Conservation (phyloP, 164 flowering plant genomes). For the Tetrastigma voinierianum region DNA sequence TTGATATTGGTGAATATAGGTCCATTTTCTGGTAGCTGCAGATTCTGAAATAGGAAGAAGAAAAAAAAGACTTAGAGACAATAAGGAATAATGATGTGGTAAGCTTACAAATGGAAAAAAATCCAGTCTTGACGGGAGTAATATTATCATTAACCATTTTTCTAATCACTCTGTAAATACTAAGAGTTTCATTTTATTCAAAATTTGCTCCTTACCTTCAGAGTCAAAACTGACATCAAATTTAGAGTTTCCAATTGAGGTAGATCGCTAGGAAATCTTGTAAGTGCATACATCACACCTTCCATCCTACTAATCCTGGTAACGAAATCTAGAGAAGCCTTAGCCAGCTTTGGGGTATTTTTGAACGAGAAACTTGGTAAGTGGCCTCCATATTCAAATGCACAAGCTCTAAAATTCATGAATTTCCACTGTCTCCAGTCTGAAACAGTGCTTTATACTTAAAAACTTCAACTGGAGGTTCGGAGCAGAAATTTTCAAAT, state of each 20-base stretch:
- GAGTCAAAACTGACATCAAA: background rate
- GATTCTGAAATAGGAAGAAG: background rate
- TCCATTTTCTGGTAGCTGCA: conserved; percentile 4
- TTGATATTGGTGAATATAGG: conserved; percentile 8
- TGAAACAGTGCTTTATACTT: conserved; percentile 3
- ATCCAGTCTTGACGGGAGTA: background rate
- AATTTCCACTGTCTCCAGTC: conserved; percentile 7
- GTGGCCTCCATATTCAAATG: conserved; percentile 13
- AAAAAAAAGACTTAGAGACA: background rate
- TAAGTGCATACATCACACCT: conserved; percentile 13
- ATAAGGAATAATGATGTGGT: background rate
- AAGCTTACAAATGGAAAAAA: background rate
- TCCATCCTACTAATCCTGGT: background rate
- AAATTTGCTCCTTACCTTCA: conserved; percentile 5
- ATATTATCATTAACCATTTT: background rate
- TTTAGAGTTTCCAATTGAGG: conserved; percentile 17
- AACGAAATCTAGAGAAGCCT: conserved; percentile 8
- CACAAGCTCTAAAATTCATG: conserved; percentile 7
- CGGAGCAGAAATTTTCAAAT: conserved; percentile 4
- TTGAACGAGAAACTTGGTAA: conserved; percentile 7
- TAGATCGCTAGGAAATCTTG: conserved; percentile 6
- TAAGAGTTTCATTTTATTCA: background rate
- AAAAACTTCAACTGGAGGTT: conserved; percentile 4
- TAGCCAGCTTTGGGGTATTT: conserved; percentile 7
- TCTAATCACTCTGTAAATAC: background rate